Conservation (phyloP, 768 basidiomycete species). For the Myochromella boudieri region DNA sequence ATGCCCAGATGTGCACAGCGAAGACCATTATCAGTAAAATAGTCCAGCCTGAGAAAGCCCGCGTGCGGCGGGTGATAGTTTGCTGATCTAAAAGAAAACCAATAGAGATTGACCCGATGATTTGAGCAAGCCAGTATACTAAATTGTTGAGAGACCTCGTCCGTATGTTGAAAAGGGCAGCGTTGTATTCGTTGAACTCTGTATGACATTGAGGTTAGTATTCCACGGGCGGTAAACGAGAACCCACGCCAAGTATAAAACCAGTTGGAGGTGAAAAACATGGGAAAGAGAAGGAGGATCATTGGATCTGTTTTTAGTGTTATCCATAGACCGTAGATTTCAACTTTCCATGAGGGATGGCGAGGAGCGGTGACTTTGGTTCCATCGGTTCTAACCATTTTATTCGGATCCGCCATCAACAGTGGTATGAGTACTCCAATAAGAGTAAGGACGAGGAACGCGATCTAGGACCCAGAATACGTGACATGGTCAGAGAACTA, state of each 20-base stretch:
- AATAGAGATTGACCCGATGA: constrained; percentile 71
- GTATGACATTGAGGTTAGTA: constrained; percentile 8
- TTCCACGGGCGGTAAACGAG: background rate
- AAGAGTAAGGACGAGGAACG: constrained; percentile 69
- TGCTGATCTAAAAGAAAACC: constrained; percentile 66
- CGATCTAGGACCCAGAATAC: constrained; percentile 48
- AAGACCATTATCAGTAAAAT: constrained; percentile 66
- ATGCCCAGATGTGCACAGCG: constrained; percentile 73
- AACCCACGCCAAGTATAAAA: constrained; percentile 84
- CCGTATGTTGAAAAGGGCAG: constrained; percentile 78
- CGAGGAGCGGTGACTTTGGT: constrained; percentile 60
- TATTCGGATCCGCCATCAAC: constrained; percentile 69
- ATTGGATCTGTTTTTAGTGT: constrained; percentile 69
- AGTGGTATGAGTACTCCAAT: constrained; percentile 68
- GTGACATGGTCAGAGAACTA: background rate
- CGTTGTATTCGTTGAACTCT: constrained; percentile 83
- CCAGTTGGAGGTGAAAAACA: constrained; percentile 85
- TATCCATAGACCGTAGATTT: constrained; percentile 67
- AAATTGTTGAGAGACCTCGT: constrained; percentile 75
- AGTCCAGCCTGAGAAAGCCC: constrained; percentile 71
- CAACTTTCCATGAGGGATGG: constrained; percentile 77
- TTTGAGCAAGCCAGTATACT: constrained; percentile 80
- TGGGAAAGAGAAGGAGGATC: constrained; percentile 77
- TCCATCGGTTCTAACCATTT: constrained; percentile 75
- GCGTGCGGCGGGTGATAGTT: constrained; percentile 56